Base-by-base conservation (phyloP, 306 rosid species). In the Quercus rubra region DNA sequence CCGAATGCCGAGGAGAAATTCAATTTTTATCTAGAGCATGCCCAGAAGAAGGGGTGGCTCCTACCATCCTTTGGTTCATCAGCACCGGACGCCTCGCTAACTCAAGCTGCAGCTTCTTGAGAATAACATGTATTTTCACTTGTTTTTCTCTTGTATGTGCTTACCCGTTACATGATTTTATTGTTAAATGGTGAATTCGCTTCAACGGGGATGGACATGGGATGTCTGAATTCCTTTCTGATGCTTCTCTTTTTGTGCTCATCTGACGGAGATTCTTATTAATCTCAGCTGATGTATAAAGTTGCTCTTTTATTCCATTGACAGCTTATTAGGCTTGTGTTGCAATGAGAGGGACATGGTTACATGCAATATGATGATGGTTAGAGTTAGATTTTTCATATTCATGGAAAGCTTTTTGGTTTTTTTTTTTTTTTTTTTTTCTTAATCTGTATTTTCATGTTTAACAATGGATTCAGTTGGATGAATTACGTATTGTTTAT, bases 1-100 rank as follows among this genome's bases (percentile, higher is more conserved):
- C 99, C 99, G 14, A 95, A 91, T 21, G 98, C 98, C 0, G 85
- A 74, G 78, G 91, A 93, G 79, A 95, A 95, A 61, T 95, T 91
- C 64, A 81, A 73, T 74, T 88, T 84, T 83, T 95, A 95, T 19
- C 86, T 91, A 74, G 96, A 91, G 70, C 87, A 90, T 5, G 99
- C 98, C 21, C 89, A 80, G 84, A 76, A 54, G 14, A 89, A 91
- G 75, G 96, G 91, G 1, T 95, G 99, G 98, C 93, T 91, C 38
- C 75, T 90, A 7, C 89, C 93, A 2, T 85, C 92, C 35, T 95
- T 91, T 15, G 91, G 85, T 77, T 85, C 91, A 5, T 71, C 81
- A 64, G 80, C 79, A 18, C 15, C 83, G 31, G 97, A 86, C 69
- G 87, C 70, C 33, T 84, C 81, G 67, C 66, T 75, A 77, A 71